Percentiles rank a stretch among this genome's conserved stretches.
Conservation (phyloP, 805 yeast genomes). For the Teunomyces cretensis region DNA sequence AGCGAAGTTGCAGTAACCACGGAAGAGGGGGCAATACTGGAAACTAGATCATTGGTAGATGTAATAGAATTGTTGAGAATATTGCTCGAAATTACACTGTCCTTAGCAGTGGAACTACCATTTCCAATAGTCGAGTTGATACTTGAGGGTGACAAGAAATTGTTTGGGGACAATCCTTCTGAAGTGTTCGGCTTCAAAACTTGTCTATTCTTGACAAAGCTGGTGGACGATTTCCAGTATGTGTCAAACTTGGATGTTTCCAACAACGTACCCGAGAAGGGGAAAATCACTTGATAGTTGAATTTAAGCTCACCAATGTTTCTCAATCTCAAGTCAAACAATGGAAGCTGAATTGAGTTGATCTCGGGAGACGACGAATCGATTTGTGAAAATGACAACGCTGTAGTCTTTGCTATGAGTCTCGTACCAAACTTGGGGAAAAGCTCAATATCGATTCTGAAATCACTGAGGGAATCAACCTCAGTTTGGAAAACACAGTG, state of each 20-base stretch:
- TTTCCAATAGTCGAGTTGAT: slow-evolving; percentile 15
- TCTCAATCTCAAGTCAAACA: slow-evolving; percentile 77
- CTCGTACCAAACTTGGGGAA: slow-evolving; percentile 95
- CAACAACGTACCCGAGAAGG: slow-evolving; percentile 79
- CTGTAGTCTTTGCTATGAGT: slow-evolving; percentile 83
- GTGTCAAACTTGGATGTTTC: slow-evolving; percentile 93
- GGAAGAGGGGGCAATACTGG: slow-evolving; percentile 42
- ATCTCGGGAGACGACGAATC: slow-evolving; percentile 42
- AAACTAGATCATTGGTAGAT: slow-evolving; percentile 18
- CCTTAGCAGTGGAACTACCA: slow-evolving; percentile 10
- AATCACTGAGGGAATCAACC: slow-evolving; percentile 57
- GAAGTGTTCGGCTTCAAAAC: slow-evolving; percentile 33
- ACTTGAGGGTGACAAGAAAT: slow-evolving; percentile 37
- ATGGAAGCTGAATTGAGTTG: slow-evolving; percentile 56
- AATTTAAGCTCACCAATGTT: slow-evolving; percentile 80
- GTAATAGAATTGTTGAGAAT: slow-evolving; percentile 9
- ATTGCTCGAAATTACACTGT: slow-evolving; percentile 3
- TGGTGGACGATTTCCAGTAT: slow-evolving; percentile 88
- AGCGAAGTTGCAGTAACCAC: slow-evolving; percentile 91
- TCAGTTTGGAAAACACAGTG: slow-evolving; percentile 83
- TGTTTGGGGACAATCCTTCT: slow-evolving; percentile 42
- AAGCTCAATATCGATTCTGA: slow-evolving; percentile 81
- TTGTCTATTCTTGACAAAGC: slow-evolving; percentile 40
- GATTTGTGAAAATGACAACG: slow-evolving; percentile 53
- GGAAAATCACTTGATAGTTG: slow-evolving; percentile 79